A percentile compares a stretch with the other conserved stretches of the same genome.
phyloP scores from a whole-genome alignment of 805 yeast genomes.

The Ogataea dorogensis region DNA sequence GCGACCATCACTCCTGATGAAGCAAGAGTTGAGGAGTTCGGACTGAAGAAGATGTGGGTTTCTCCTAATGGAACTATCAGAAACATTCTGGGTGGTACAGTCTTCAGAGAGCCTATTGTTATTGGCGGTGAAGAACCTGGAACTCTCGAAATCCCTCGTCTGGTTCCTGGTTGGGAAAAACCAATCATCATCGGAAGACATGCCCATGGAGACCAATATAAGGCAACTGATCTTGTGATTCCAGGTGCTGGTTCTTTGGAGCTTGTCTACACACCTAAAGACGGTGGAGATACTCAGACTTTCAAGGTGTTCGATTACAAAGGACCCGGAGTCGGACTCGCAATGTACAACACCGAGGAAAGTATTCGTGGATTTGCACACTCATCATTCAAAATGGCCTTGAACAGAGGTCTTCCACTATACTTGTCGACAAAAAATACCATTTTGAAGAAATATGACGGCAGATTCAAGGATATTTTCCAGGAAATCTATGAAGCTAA shows the following conservation, averaged over 20 bases:
- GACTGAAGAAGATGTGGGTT: slow-evolving; percentile 76
- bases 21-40: slow-evolving; percentile 71
- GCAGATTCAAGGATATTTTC: slow-evolving; percentile 79
- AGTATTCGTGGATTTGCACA: slow-evolving; percentile 77
- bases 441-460: slow-evolving; percentile 77
- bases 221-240: slow-evolving; percentile 71
- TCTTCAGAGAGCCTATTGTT: slow-evolving; percentile 80
- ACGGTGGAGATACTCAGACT: slow-evolving; percentile 49
- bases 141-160: slow-evolving; percentile 61
- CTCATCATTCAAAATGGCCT: slow-evolving; percentile 73
- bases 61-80: slow-evolving; percentile 85
- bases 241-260: slow-evolving; percentile 67
- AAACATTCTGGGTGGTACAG: slow-evolving; percentile 79
- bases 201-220: slow-evolving; percentile 82
- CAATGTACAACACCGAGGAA: slow-evolving; percentile 82
- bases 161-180: slow-evolving; percentile 77
- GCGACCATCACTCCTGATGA: slow-evolving; percentile 87
- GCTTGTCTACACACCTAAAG: slow-evolving; percentile 62
- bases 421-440: slow-evolving; percentile 77
- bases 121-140: slow-evolving; percentile 44
- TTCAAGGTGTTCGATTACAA: slow-evolving; percentile 60
- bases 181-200: slow-evolving; percentile 87
- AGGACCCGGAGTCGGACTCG: slow-evolving; percentile 70
- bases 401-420: slow-evolving; percentile 60
- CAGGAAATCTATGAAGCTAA: slow-evolving; percentile 59